phyloP scores from a whole-genome alignment of 257 asterid species.

The Salvia rosmarinus region DNA sequence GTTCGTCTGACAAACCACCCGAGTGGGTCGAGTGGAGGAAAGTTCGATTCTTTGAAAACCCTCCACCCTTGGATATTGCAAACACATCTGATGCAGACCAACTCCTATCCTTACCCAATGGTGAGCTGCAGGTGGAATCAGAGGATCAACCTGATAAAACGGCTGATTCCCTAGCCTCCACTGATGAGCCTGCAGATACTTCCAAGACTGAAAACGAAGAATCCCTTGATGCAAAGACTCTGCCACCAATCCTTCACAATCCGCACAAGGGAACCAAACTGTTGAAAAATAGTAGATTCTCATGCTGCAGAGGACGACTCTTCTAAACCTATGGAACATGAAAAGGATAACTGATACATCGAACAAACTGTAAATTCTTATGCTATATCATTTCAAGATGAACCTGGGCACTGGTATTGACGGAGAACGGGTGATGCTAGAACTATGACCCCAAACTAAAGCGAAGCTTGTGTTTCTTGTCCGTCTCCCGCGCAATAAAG shows the following conservation, averaged over 20 bases:
- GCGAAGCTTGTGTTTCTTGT: slow-evolving; percentile 32
- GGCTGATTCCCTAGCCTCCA: slow-evolving; percentile 35
- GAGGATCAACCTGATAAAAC: slow-evolving; percentile 36
- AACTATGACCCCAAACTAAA: slow-evolving; percentile 18
- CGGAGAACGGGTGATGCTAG: slow-evolving; percentile 31
- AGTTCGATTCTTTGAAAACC: slow-evolving; percentile 48
- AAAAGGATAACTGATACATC: slow-evolving; percentile 31
- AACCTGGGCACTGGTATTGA: slow-evolving; percentile 34
- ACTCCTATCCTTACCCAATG: slow-evolving; percentile 51
- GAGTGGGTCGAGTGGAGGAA: slow-evolving; percentile 76
- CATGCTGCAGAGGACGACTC: slow-evolving; percentile 30
- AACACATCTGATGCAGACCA: slow-evolving; percentile 36
- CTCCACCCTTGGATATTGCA: slow-evolving; percentile 41
- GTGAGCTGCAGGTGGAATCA: slow-evolving; percentile 45
- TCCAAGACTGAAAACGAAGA: slow-evolving; percentile 38
- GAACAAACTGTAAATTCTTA: slow-evolving; percentile 41
- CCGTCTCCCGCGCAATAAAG: slow-evolving; percentile 25
- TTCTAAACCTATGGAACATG: slow-evolving; percentile 28
- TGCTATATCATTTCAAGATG: slow-evolving; percentile 27
- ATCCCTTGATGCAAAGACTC: slow-evolving; percentile 40
- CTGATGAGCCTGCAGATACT: slow-evolving; percentile 33
- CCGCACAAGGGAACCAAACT: slow-evolving; percentile 32
- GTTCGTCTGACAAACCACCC: slow-evolving; percentile 50
- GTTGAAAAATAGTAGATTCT: slow-evolving; percentile 38
- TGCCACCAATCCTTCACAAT: slow-evolving; percentile 33